Conservation (phyloP, 129 eudicot genomes). For the Rutidosis leptorrhynchoides region DNA sequence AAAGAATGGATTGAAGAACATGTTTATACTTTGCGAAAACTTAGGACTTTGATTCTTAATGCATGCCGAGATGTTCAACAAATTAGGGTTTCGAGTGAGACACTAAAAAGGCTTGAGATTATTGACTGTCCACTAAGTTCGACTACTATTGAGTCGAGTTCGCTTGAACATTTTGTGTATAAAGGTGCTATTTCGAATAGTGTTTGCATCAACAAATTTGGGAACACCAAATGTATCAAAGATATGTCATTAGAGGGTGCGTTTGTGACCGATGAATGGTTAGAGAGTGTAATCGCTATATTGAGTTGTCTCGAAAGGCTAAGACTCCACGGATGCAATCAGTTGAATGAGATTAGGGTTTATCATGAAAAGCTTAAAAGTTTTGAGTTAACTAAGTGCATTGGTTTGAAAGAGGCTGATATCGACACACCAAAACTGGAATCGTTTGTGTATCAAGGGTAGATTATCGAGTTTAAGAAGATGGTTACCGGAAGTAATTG, state of each 20-base stretch:
- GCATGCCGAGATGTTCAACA: slow-evolving; percentile 11
- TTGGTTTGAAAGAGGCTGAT: slow-evolving; percentile 12
- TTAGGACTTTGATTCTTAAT: slow-evolving; percentile 25
- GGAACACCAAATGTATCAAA: neutral
- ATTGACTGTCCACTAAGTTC: slow-evolving; percentile 17
- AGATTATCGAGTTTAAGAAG: neutral
- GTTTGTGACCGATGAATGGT: slow-evolving; percentile 19
- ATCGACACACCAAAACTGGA: slow-evolving; percentile 28
- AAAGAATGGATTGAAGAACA: slow-evolving; percentile 23
- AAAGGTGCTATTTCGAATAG: neutral
- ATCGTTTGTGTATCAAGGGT: slow-evolving; percentile 33
- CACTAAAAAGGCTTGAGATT: slow-evolving; percentile 25
- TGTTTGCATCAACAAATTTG: slow-evolving; percentile 9
- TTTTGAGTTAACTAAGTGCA: slow-evolving; percentile 23
- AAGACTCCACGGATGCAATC: slow-evolving; percentile 22
- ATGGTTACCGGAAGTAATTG: slow-evolving; percentile 22
- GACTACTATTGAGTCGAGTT: neutral
- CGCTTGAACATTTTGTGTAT: slow-evolving; percentile 22
- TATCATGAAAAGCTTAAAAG: slow-evolving; percentile 24
- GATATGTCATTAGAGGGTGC: slow-evolving; percentile 14
- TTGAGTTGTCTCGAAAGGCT: slow-evolving; percentile 22
- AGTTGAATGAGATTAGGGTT: slow-evolving; percentile 19
- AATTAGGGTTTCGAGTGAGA: slow-evolving; percentile 18
- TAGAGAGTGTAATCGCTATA: slow-evolving; percentile 12
- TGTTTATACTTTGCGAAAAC: slow-evolving; percentile 13